Base-by-base conservation (phyloP, 192 early-diverging fungal genomes). In the Phlyctochytrium planicorne region DNA sequence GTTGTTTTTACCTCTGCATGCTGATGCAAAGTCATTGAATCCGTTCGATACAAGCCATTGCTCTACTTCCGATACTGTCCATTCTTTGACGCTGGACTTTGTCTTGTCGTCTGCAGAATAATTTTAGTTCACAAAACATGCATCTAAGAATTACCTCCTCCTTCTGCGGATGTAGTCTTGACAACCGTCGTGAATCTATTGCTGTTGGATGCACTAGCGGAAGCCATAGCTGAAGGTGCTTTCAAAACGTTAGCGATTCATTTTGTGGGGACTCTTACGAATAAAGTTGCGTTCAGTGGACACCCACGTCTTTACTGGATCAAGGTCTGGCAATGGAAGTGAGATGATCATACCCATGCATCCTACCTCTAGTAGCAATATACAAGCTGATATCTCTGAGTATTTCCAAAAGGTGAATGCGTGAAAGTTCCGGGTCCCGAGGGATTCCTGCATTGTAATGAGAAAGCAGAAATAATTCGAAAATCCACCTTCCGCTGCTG, bases 331-430 rank as follows among this genome's bases (percentile, higher is more conserved):
- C 14, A 33, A 1, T 31, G 16, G 35, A n/a, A 20, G 30, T 16
- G 61, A 16, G 34, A 23, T n/a, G n/a, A n/a, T n/a, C n/a, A n/a
- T n/a, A n/a, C 30, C 30, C 1, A 1, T 31, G 30, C 16, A 31
- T 1, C 47, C 23, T 24, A 68, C 56, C 56, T 33, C 60, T 31
- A 30, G 68, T 31, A 14, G 60, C 60, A 20, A 69, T 50, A 32
- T 69, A 69, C 17, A 29, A 31, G 32, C 52, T 69, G 59, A 69
- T 69, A 33, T 69, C 68, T 3, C 60, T n/a, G 25, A 69, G 53
- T 10, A 69, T 69, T 34, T 69, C 68, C 29, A 69, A 47, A 4
- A 69, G 33, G 31, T 69, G 59, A 23, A 57, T 20, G 6, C 55
- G 55, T 4, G 16, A 57, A 57, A 29, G 55, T 10, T 27, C 55